A percentile compares a stretch with the other conserved stretches of the same genome.
These are phyloP conservation scores for Diaporthe aspalathi DNA, from an alignment of 2,329 filamentous ascomycete genomes.

Conservation along the genomic window DNA sequence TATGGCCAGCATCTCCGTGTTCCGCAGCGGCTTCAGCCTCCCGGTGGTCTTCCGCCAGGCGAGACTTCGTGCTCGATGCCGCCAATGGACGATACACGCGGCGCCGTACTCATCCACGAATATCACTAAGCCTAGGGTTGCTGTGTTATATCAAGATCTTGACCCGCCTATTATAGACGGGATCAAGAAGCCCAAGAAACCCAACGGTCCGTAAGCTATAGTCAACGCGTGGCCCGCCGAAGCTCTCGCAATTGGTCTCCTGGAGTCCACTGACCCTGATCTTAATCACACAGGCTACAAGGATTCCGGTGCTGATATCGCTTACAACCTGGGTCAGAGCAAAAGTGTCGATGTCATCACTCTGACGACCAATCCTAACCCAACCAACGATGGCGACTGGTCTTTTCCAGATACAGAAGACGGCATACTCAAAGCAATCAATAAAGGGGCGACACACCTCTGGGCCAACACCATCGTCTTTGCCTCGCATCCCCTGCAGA, in stretches of 20 bases:
- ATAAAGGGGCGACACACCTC: not conserved
- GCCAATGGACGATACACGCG: not conserved
- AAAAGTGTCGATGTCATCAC: conserved; percentile 11
- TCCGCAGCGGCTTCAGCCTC: not conserved
- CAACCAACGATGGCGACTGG: not conserved
- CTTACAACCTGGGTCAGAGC: conserved; percentile 3
- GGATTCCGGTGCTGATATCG: conserved; percentile 17
- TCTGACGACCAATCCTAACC: not conserved
- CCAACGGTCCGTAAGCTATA: conserved; percentile 48
- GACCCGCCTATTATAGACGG: conserved; percentile 60
- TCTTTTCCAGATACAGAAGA: not conserved
- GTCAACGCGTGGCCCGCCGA: not conserved
- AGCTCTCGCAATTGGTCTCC: too few species aligned
- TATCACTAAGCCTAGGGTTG: conserved; percentile 45
- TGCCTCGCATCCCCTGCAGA: conserved; percentile 14
- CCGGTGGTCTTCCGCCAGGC: not conserved
- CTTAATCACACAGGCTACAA: not conserved
- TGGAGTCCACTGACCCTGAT: not conserved
- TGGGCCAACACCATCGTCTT: conserved; percentile 15
- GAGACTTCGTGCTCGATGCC: not conserved
- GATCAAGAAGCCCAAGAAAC: conserved; percentile 60
- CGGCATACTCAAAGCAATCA: conserved; percentile 12
- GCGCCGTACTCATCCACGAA: not conserved
- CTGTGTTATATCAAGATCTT: conserved; percentile 59
- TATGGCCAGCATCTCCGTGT: not conserved